Evolutionary conservation across 139 green algal species (phyloP).

Genomic region (Chlorella sp.): DNA sequence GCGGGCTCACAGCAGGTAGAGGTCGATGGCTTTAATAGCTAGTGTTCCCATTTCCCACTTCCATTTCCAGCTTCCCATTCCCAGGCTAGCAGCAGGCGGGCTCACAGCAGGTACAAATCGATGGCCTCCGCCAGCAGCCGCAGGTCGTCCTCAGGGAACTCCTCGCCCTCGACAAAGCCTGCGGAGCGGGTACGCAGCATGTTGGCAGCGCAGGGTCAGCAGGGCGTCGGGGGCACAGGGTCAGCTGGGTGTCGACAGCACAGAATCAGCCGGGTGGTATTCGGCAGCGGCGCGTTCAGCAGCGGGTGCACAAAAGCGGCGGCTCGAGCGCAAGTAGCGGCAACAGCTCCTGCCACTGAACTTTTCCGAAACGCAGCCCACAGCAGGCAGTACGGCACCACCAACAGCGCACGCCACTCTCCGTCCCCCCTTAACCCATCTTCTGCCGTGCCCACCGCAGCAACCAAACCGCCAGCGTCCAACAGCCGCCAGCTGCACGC

Average conservation of each 20-base stretch:
- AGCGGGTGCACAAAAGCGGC: too few species aligned
- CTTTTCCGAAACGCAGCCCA: too few species aligned
- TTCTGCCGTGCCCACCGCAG: too few species aligned
- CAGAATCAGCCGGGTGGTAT: neutral
- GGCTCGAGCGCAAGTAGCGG: neutral
- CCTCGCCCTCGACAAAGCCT: neutral
- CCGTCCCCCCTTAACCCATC: too few species aligned
- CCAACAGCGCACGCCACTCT: neutral
- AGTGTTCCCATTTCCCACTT: too few species aligned
- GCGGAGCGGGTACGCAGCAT: neutral
- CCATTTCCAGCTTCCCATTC: too few species aligned
- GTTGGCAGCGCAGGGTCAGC: neutral
- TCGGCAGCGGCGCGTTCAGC: neutral
- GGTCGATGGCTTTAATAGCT: too few species aligned
- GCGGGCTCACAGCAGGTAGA: constrained; percentile 25
- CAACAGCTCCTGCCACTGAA: too few species aligned
- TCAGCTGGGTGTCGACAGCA: neutral
- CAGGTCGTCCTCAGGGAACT: constrained; percentile 20
- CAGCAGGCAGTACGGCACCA: neutral
- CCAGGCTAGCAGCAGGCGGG: neutral
- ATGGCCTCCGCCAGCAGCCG: constrained; percentile 33
- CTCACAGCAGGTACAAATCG: constrained; percentile 31
- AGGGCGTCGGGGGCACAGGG: too few species aligned
- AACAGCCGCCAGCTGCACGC: neutral
- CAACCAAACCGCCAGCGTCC: neutral